These are phyloP conservation scores for Verticillium dahliae DNA, from an alignment of 2,329 filamentous ascomycete species.

Conservation along the genomic window DNA sequence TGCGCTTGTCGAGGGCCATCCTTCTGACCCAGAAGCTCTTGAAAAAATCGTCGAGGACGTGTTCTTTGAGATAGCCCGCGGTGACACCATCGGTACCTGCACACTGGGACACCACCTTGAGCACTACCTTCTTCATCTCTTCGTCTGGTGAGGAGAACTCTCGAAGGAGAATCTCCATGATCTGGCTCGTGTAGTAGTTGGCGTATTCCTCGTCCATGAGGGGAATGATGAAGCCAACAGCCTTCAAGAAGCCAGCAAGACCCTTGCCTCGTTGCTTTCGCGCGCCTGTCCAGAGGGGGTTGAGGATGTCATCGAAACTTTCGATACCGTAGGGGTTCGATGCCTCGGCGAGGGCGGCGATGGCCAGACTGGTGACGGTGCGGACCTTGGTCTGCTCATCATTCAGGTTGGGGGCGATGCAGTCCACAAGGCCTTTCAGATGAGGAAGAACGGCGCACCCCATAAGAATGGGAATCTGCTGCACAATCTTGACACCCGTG, in stretches of 20 bases:
- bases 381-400: slow-evolving; percentile 97
- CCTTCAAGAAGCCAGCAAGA: slow-evolving; percentile 91
- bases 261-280: slow-evolving; percentile 96
- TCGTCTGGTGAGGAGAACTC: slow-evolving; percentile 97
- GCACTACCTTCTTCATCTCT: slow-evolving; percentile 99
- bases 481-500: slow-evolving; percentile 97
- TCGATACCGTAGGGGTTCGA: slow-evolving; percentile 98
- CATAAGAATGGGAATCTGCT: slow-evolving; percentile 98
- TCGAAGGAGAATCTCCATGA: slow-evolving; percentile 95
- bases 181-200: slow-evolving; percentile 97
- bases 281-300: slow-evolving; percentile 93
- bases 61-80: slow-evolving; percentile 87
- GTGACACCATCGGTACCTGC: slow-evolving; percentile 93
- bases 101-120: slow-evolving; percentile 96
- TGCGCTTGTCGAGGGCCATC: slow-evolving; percentile 95
- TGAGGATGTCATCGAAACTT: slow-evolving; percentile 95
- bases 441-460: slow-evolving; percentile 94
- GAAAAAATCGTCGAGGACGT: slow-evolving; percentile 94
- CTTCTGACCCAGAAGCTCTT: slow-evolving; percentile 97
- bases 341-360: slow-evolving; percentile 90
- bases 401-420: slow-evolving; percentile 90
- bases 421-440: slow-evolving; percentile 91
- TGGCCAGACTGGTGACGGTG: slow-evolving; percentile 90
- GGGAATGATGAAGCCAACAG: slow-evolving; percentile 95
- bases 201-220: slow-evolving; percentile 99